Percentiles rank a stretch among this genome's conserved stretches.
These are phyloP conservation scores for Pythium sp. DNA, from an alignment of 352 stramenopile species.

Conservation along the genomic window DNA sequence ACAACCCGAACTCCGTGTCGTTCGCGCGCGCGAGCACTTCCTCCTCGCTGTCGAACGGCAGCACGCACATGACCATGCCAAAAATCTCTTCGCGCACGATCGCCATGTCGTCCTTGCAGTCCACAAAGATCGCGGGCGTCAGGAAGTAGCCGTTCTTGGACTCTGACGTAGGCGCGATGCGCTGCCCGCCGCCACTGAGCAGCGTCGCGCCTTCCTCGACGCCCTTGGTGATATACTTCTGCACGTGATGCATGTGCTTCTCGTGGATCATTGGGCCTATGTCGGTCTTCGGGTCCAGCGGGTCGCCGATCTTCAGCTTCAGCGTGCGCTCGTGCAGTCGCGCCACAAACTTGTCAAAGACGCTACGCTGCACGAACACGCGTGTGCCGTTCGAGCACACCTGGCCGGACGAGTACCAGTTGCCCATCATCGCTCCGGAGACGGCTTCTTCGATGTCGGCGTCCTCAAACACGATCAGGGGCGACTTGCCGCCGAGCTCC, in stretches of 20 bases:
- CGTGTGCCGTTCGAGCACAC: constrained; percentile 90
- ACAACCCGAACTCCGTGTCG: constrained; percentile 75
- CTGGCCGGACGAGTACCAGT: constrained; percentile 88
- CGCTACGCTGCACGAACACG: constrained; percentile 83
- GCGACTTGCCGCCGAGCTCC: constrained; percentile 89
- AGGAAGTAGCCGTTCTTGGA: constrained; percentile 85
- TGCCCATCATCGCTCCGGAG: constrained; percentile 77
- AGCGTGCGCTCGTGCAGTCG: constrained; percentile 77
- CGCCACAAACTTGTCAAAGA: constrained; percentile 82
- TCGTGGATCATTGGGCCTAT: constrained; percentile 88
- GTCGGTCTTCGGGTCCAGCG: constrained; percentile 70
- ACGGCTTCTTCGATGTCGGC: constrained; percentile 82
- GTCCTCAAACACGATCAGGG: constrained; percentile 87
- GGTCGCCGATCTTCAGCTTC: constrained; percentile 79
- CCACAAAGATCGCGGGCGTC: constrained; percentile 88
- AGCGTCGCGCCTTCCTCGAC: constrained; percentile 59
- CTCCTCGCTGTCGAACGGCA: constrained; percentile 74
- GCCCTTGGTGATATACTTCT: constrained; percentile 63
- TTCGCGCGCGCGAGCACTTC: constrained; percentile 82
- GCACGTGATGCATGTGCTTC: constrained; percentile 76
- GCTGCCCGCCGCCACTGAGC: constrained; percentile 49
- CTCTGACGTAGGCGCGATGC: constrained; percentile 39
- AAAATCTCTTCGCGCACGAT: constrained; percentile 87
- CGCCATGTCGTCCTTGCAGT: constrained; percentile 85
- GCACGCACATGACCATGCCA: constrained; percentile 77